Percentiles rank a stretch among this genome's conserved stretches.
Evolutionary conservation across 2,329 filamentous ascomycete genomes (phyloP).

Genomic region (Myriosclerotinia scirpicola): DNA sequence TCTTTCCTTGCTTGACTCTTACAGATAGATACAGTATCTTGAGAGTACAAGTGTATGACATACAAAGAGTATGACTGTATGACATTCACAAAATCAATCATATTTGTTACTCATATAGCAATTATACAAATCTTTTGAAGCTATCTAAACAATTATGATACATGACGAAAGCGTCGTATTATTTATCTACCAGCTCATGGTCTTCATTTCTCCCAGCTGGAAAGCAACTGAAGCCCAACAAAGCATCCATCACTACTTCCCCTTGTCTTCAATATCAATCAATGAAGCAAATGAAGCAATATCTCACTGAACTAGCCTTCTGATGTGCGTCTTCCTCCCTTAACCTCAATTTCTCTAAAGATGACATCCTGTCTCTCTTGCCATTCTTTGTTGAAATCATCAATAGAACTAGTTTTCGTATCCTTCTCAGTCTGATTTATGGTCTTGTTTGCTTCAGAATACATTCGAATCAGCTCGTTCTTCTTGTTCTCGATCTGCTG

Average conservation of each 20-base stretch:
- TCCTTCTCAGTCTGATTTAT: slow-evolving; percentile 27
- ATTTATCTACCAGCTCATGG: too few species aligned
- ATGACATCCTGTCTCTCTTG: slow-evolving; percentile 33
- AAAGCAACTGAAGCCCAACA: background rate
- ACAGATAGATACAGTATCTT: too few species aligned
- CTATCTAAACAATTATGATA: slow-evolving; percentile 3
- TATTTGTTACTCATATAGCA: background rate
- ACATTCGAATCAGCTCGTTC: slow-evolving; percentile 30
- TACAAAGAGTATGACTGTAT: too few species aligned
- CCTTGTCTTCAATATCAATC: background rate
- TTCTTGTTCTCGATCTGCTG: slow-evolving; percentile 29
- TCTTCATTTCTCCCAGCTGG: background rate
- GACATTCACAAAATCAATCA: background rate
- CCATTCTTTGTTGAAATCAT: slow-evolving; percentile 34
- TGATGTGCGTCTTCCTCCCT: slow-evolving; percentile 24
- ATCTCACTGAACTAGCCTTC: background rate
- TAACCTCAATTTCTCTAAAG: slow-evolving; percentile 30
- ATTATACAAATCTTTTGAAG: background rate
- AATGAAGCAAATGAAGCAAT: background rate
- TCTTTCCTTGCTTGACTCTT: too few species aligned
- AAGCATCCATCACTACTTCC: background rate
- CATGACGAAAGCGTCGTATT: background rate
- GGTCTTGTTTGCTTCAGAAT: slow-evolving; percentile 28
- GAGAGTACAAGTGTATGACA: too few species aligned
- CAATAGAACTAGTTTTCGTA: slow-evolving; percentile 28